phyloP scores from a whole-genome alignment of 305 asterid species.

The Fraxinus latifolia region DNA sequence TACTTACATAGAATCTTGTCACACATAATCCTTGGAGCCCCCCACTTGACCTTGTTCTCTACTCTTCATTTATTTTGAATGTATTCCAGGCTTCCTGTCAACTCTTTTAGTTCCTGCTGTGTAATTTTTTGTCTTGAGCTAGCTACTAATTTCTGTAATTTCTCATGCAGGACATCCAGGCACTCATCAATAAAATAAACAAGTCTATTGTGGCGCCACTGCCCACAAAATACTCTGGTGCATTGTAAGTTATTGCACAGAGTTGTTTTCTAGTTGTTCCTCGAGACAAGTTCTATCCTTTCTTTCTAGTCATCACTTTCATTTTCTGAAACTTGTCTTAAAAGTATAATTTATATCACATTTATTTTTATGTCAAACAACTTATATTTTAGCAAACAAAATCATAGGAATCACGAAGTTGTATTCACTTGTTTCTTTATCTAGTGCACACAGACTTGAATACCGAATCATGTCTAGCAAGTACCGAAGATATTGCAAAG shows the following conservation, averaged over 20 bases:
- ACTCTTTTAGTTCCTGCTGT: constrained; percentile 9
- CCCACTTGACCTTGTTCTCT: not conserved
- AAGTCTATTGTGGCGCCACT: constrained; percentile 86
- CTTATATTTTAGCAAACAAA: not conserved
- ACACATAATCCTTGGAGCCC: not conserved
- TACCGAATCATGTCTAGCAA: not conserved
- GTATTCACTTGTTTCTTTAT: not conserved
- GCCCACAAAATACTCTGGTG: constrained; percentile 76
- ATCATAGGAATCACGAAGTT: not conserved
- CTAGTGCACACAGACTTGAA: not conserved
- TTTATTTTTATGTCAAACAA: not conserved
- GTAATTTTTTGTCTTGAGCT: constrained; percentile 13
- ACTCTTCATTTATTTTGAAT: not conserved
- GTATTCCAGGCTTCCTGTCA: not conserved
- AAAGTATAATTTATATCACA: not conserved
- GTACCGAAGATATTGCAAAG: not conserved
- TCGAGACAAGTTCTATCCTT: not conserved
- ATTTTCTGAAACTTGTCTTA: not conserved
- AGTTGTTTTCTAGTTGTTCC: constrained; percentile 6
- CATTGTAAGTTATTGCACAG: constrained; percentile 54
- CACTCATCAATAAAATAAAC: constrained; percentile 86
- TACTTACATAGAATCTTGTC: not conserved
- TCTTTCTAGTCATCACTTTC: not conserved
- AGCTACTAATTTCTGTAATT: constrained; percentile 22
- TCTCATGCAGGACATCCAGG: constrained; percentile 79